These are phyloP conservation scores for Trichophyton schoenleinii DNA, from an alignment of 2,329 filamentous ascomycete species.

Conservation along the genomic window DNA sequence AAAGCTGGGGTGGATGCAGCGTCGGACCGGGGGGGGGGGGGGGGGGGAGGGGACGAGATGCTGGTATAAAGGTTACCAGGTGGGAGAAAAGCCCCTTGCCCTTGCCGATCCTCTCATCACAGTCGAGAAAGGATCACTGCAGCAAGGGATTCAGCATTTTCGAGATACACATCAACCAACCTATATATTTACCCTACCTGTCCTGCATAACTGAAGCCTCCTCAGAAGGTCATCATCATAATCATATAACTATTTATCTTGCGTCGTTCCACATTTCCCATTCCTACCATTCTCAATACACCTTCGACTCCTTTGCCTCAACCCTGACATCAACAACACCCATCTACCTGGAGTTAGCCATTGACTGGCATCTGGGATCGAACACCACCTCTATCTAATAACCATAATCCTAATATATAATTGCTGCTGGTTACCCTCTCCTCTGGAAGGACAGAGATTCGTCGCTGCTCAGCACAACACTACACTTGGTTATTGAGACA, in stretches of 20 bases:
- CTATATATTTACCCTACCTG: conserved; percentile 1
- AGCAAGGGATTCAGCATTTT: background rate
- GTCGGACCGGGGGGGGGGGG: conserved; percentile 1
- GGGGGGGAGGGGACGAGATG: background rate
- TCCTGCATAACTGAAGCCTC: background rate
- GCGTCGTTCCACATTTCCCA: background rate
- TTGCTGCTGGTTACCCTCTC: background rate
- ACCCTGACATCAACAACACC: background rate
- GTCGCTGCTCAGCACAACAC: background rate
- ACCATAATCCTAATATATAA: conserved; percentile 2
- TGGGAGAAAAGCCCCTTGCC: background rate
- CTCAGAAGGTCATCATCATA: background rate
- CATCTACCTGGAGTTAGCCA: background rate
- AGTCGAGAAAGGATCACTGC: background rate
- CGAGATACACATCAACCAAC: background rate
- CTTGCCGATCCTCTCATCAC: background rate
- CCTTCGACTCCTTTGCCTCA: background rate
- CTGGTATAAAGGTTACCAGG: background rate
- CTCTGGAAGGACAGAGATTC: background rate
- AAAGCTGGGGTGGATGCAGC: conserved; percentile 4
- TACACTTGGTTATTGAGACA: background rate
- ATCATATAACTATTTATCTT: background rate
- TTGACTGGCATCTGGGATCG: background rate
- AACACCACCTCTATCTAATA: background rate
- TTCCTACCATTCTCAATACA: background rate